phyloP scores from a whole-genome alignment of 2,329 filamentous ascomycete species.

The Alternaria sp. region DNA sequence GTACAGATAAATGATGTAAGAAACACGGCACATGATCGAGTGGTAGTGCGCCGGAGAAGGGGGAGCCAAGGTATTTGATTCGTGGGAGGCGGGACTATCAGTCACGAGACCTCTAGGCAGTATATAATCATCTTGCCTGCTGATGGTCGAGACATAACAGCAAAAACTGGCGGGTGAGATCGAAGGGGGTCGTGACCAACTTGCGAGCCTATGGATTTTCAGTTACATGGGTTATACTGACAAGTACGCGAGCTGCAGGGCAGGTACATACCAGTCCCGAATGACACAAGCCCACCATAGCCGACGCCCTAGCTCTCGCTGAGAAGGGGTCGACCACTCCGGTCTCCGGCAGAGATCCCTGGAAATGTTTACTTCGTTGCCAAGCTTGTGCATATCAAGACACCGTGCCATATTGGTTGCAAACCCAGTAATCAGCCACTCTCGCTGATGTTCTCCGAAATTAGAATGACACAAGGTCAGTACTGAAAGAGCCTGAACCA shows the following conservation, averaged over 20 bases:
- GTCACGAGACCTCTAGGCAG: not conserved
- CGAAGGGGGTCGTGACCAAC: conserved; percentile 19
- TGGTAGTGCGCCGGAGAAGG: conserved; percentile 21
- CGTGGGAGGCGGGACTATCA: conserved; percentile 7
- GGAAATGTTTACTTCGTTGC: conserved; percentile 13
- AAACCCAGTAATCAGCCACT: conserved; percentile 21
- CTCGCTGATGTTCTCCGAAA: conserved; percentile 21
- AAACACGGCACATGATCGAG: conserved; percentile 17
- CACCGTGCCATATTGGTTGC: conserved; percentile 18
- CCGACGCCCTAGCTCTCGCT: conserved; percentile 16
- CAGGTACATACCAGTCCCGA: conserved; percentile 14
- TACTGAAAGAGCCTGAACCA: conserved; percentile 17
- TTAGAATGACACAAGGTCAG: conserved; percentile 19
- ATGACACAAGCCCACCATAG: conserved; percentile 25
- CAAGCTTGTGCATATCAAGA: conserved; percentile 23
- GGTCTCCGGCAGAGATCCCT: conserved; percentile 13
- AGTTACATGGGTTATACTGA: not conserved
- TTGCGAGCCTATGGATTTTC: conserved; percentile 12
- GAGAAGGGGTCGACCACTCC: conserved; percentile 14
- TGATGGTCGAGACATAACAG: conserved; percentile 16
- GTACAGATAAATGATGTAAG: conserved; percentile 21
- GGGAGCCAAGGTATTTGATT: conserved; percentile 1
- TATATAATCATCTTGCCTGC: conserved; percentile 7
- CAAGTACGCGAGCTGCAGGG: not conserved
- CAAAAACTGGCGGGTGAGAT: conserved; percentile 21